Conservation (phyloP, 2,329 filamentous ascomycete species). For the Trichocomaceae sp. region DNA sequence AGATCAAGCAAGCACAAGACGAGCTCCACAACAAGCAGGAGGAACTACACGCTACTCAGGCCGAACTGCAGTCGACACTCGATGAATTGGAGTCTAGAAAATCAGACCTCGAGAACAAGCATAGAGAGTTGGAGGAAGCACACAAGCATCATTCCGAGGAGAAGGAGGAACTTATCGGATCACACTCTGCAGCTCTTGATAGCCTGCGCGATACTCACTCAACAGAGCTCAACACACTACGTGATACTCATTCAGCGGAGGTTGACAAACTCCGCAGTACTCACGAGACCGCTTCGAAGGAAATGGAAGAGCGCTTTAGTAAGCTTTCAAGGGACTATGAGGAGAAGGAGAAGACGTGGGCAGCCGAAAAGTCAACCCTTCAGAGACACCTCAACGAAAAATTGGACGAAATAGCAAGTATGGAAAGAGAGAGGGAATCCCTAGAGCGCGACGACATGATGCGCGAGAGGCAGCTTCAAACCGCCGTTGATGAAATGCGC, state of each 20-base stretch:
- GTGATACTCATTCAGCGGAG: slow-evolving; percentile 21
- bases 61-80: slow-evolving; percentile 16
- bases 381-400: slow-evolving; percentile 37
- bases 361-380: slow-evolving; percentile 25
- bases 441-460: slow-evolving; percentile 42
- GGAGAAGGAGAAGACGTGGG: slow-evolving; percentile 30
- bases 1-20: slow-evolving; percentile 14
- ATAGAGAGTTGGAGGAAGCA: slow-evolving; percentile 20
- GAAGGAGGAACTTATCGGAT: slow-evolving; percentile 4
- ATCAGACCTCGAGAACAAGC: slow-evolving; percentile 12
- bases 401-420: slow-evolving; percentile 34
- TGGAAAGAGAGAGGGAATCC: slow-evolving; percentile 39
- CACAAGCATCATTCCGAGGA: slow-evolving; percentile 9
- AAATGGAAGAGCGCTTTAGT: slow-evolving; percentile 23
- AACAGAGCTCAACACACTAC: slow-evolving; percentile 22
- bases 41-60: slow-evolving; percentile 14
- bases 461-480: slow-evolving; percentile 42
- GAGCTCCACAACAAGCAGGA: slow-evolving; percentile 15
- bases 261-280: slow-evolving; percentile 20
- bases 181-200: slow-evolving; percentile 8
- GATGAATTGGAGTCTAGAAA: slow-evolving; percentile 14
- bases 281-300: slow-evolving; percentile 22
- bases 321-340: slow-evolving; percentile 22
- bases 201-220: slow-evolving; percentile 9
- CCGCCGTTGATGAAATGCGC: slow-evolving; percentile 37